Percentiles rank a stretch among this genome's conserved stretches.
Evolutionary conservation across 192 early-diverging fungal species (phyloP).

Genomic region (Entomortierella lignicola): DNA sequence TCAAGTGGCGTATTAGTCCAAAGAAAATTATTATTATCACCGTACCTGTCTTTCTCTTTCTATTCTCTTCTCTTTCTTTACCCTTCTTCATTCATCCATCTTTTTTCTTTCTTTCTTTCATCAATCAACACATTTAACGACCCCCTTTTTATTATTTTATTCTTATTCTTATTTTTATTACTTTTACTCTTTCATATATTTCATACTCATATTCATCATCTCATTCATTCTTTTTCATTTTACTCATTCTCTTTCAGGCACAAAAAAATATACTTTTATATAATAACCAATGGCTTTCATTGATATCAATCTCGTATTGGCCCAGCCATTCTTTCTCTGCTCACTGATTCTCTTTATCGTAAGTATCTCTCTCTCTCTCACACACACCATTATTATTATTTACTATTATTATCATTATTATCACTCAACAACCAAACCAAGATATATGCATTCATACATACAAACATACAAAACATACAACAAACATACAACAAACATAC

Average conservation of each 20-base stretch:
- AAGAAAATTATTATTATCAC: no score
- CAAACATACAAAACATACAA: no score
- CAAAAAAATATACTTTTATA: not conserved
- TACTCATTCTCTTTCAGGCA: not conserved
- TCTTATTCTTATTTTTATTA: not conserved
- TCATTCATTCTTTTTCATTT: not conserved
- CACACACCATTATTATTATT: not conserved
- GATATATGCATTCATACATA: no score
- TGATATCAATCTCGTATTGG: conserved; percentile 29
- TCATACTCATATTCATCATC: not conserved
- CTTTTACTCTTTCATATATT: not conserved
- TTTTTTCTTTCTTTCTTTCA: not conserved
- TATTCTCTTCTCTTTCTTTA: not conserved
- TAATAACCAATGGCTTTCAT: conserved; percentile 8
- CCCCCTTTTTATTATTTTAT: not conserved
- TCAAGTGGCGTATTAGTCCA: no score
- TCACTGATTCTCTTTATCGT: conserved; percentile 35
- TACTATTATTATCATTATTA: not conserved
- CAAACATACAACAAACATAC: no score
- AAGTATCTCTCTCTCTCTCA: conserved; percentile 1
- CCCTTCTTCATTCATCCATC: not conserved
- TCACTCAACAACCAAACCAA: not conserved
- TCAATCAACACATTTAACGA: no score
- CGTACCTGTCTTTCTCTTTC: no score
- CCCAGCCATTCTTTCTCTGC: conserved; percentile 50